Evolutionary conservation across 345 rosid species (phyloP), one percentile per base, ranked within the genome.

Genomic region (Populus ilicifolia): DNA sequence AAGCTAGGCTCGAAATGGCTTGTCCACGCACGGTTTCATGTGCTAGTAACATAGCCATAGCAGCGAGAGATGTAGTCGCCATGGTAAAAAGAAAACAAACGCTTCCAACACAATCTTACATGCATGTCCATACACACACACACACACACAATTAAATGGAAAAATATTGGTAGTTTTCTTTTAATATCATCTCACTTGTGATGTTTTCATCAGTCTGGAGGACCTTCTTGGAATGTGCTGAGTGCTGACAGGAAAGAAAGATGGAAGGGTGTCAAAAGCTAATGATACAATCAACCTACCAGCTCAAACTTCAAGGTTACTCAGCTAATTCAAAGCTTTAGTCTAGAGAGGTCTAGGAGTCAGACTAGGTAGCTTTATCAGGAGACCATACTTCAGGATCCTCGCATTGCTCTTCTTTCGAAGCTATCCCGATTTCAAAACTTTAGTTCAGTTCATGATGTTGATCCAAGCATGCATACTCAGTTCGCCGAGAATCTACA

Each of bases 331-430:
- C 93, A 89, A 77, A 90, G 92, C 86, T 94, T 92, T 74, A 88
- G 88, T 83, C 5, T 52, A 79, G 54, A 87, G 91, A 86, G 90
- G 97, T 50, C 82, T 94, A 70, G 89, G 88, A 8, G 82, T 91
- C 25, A 81, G 97, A 94, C 83, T 80, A 92, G 88, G 98, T 92
- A 62, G 90, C 91, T 39, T 86, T 92, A 29, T 94, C 98, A 0
- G 97, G 98, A 1, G 94, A 91, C 46, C 97, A 90, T 83, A 88
- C 93, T 5, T 27, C 92, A 43, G 97, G 97, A 18, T 89, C 92
- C 82, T 91, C 96, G 1, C 98, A 92, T 67, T 94, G 97, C 62
- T 91, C 98, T 66, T 94, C 98, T 8, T 92, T 92, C 39, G 78
- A 89, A 80, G 29, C 83, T 8, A 80, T 25, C 83, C 6, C 86